A percentile compares a stretch with the other conserved stretches of the same genome.
These are phyloP conservation scores for Cucurbita pepo DNA, from an alignment of 306 rosid species.

Conservation along the genomic window DNA sequence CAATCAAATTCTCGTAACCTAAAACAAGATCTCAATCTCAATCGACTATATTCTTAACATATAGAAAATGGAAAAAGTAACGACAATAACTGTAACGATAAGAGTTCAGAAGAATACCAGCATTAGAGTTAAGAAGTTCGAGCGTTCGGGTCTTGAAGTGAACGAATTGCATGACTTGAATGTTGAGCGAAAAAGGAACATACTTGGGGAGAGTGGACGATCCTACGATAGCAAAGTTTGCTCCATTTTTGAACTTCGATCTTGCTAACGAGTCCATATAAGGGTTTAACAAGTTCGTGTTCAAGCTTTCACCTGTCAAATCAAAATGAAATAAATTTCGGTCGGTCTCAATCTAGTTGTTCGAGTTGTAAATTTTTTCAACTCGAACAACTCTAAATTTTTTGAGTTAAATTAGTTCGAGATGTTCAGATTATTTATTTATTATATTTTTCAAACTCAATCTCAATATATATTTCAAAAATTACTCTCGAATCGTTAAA, in stretches of 20 bases:
- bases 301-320: conserved; percentile 75
- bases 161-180: conserved; percentile 77
- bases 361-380: too few relatives aligned
- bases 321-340: background rate
- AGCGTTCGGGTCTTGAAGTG: conserved; percentile 59
- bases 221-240: conserved; percentile 83
- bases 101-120: conserved; percentile 27
- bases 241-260: conserved; percentile 63
- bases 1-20: conserved; percentile 37
- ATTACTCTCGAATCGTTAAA: too few relatives aligned
- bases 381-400: too few relatives aligned
- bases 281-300: conserved; percentile 39
- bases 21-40: background rate
- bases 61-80: background rate
- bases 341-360: too few relatives aligned
- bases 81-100: background rate
- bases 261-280: conserved; percentile 62
- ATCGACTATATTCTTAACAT: background rate
- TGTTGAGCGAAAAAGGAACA: conserved; percentile 66
- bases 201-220: conserved; percentile 70
- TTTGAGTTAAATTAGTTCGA: too few relatives aligned
- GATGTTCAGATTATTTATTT: too few relatives aligned
- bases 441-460: too few relatives aligned
- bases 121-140: conserved; percentile 19
- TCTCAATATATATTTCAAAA: too few relatives aligned